phyloP scores from a whole-genome alignment of 768 basidiomycete genomes.

The Tulasnella sp. region DNA sequence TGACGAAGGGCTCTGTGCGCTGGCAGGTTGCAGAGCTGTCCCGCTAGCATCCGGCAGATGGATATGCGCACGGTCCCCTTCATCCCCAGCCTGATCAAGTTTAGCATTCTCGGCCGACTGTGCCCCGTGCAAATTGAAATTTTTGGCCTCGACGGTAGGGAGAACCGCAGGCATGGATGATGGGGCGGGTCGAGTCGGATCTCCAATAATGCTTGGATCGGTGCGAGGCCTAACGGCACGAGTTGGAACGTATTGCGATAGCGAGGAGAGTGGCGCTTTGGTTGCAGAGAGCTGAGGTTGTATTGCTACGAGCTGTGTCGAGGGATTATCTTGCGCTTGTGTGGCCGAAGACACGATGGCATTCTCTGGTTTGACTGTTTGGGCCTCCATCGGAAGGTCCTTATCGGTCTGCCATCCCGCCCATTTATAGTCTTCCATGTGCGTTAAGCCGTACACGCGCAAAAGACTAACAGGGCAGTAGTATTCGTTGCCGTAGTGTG shows the following conservation, averaged over 20 bases:
- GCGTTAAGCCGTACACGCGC: constrained; percentile 91
- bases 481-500: constrained; percentile 91
- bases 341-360: constrained; percentile 4
- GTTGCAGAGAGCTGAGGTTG: not conserved
- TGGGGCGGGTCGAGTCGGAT: not conserved
- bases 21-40: not conserved
- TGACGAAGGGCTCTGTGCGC: not conserved
- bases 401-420: constrained; percentile 65
- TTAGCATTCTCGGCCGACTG: not conserved
- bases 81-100: not conserved
- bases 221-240: not conserved
- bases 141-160: not conserved
- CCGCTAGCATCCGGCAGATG: not conserved
- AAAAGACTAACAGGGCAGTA: constrained; percentile 93
- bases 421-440: constrained; percentile 96
- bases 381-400: constrained; percentile 43
- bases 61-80: not conserved
- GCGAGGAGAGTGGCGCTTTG: not conserved
- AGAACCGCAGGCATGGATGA: not conserved
- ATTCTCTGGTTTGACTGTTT: not conserved
- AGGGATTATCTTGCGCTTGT: not conserved
- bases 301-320: not conserved
- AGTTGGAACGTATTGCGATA: not conserved
- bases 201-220: not conserved
- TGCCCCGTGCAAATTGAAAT: not conserved